Evolutionary conservation across 179 eudicot species (phyloP).

Genomic region (Carnegiea gigantea): DNA sequence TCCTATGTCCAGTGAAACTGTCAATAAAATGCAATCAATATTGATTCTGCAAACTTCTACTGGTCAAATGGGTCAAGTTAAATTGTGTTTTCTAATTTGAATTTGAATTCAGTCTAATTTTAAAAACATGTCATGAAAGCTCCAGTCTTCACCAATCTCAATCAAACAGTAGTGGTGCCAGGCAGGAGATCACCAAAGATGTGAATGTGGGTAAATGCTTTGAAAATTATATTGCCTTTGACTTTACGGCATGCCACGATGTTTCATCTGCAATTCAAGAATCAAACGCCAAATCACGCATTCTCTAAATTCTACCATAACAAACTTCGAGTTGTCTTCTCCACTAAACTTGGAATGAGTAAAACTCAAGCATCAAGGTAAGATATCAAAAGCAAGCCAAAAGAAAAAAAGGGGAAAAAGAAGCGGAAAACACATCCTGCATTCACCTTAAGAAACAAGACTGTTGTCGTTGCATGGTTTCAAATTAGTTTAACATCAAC

Average conservation of each 20-base stretch:
- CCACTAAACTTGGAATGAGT: background rate
- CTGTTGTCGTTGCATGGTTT: background rate
- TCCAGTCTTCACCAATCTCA: background rate
- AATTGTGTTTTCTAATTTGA: background rate
- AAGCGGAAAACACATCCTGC: background rate
- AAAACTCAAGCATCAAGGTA: background rate
- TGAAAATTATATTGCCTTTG: constrained; percentile 16
- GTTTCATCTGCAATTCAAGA: constrained; percentile 12
- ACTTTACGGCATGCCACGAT: constrained; percentile 4
- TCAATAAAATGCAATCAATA: background rate
- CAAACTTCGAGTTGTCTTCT: background rate
- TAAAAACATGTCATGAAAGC: background rate
- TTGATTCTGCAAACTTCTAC: background rate
- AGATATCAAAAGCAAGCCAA: background rate
- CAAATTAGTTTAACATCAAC: background rate
- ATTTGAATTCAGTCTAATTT: background rate
- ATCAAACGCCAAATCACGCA: background rate
- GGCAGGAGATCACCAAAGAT: constrained; percentile 12
- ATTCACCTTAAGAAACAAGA: background rate
- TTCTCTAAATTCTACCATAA: background rate
- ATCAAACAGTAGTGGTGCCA: background rate
- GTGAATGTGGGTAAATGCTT: constrained; percentile 13
- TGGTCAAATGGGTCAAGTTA: background rate
- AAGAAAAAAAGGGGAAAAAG: background rate
- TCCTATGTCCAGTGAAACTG: too few species aligned